A percentile compares a stretch with the other conserved stretches of the same genome.
phyloP scores from a whole-genome alignment of 1,139 yeast species.

The Geotrichum cucujoidarum region DNA sequence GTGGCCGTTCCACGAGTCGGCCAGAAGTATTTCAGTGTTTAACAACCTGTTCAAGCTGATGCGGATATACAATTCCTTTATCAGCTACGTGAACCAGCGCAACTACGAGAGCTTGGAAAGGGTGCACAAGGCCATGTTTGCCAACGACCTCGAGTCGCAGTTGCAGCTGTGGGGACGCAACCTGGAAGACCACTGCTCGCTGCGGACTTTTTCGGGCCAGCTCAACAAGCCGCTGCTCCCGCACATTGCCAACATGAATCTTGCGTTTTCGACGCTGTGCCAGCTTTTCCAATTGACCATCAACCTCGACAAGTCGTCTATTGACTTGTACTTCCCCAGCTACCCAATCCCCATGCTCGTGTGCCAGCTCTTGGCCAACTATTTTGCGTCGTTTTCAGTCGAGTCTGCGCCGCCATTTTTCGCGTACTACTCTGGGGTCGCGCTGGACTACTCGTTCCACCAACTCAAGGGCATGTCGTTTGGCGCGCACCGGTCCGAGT shows the following conservation, averaged over 20 bases:
- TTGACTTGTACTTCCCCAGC: constrained; percentile 1
- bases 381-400: constrained; percentile 2
- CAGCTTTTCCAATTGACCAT: background rate
- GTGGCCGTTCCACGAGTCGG: constrained; percentile 19
- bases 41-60: constrained; percentile 21
- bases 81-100: constrained; percentile 14
- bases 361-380: constrained; percentile 2
- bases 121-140: constrained; percentile 19
- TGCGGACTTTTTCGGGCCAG: background rate
- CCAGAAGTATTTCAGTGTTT: constrained; percentile 20
- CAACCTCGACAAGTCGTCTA: background rate
- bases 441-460: constrained; percentile 2
- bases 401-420: constrained; percentile 9
- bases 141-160: constrained; percentile 18
- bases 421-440: constrained; percentile 1
- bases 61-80: constrained; percentile 18
- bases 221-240: constrained; percentile 1
- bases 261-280: constrained; percentile 7
- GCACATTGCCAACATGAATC: constrained; percentile 1
- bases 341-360: background rate
- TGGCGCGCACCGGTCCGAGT: background rate
- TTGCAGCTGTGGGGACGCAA: constrained; percentile 20
- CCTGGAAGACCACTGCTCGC: constrained; percentile 3
- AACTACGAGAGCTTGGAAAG: constrained; percentile 12
- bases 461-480: constrained; percentile 1